phyloP scores from a whole-genome alignment of 2,329 filamentous ascomycete species.

The Cercospora sojina region DNA sequence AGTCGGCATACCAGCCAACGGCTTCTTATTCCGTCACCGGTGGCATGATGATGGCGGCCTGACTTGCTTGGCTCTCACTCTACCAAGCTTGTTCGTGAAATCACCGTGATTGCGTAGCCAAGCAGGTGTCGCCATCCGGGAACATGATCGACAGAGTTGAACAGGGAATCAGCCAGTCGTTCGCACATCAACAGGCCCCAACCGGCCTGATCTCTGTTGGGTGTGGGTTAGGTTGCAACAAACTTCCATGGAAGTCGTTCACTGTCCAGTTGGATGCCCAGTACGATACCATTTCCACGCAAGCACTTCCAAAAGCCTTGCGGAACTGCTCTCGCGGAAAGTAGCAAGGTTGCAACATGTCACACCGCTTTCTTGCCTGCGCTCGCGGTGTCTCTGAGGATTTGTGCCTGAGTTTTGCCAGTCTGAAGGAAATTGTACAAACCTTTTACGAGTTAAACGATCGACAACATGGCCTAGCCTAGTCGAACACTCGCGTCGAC shows the following conservation, averaged over 20 bases:
- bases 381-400: background rate
- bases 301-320: background rate
- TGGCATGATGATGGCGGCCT: background rate
- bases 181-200: background rate
- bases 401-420: background rate
- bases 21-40: background rate
- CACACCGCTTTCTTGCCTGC: background rate
- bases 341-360: background rate
- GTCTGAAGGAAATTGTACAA: background rate
- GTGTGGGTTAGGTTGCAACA: background rate
- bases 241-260: background rate
- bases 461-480: background rate
- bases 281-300: background rate
- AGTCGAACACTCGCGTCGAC: background rate
- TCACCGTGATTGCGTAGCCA: background rate
- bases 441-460: background rate
- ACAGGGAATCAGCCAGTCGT: background rate
- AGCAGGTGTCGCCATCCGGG: background rate
- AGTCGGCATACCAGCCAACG: background rate
- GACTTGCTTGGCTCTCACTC: background rate
- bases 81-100: background rate
- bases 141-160: conserved; percentile 5
- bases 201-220: background rate
- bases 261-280: background rate
- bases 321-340: background rate